Conservation (phyloP, 2,329 filamentous ascomycete species). For the Diaporthe aspalathi region DNA sequence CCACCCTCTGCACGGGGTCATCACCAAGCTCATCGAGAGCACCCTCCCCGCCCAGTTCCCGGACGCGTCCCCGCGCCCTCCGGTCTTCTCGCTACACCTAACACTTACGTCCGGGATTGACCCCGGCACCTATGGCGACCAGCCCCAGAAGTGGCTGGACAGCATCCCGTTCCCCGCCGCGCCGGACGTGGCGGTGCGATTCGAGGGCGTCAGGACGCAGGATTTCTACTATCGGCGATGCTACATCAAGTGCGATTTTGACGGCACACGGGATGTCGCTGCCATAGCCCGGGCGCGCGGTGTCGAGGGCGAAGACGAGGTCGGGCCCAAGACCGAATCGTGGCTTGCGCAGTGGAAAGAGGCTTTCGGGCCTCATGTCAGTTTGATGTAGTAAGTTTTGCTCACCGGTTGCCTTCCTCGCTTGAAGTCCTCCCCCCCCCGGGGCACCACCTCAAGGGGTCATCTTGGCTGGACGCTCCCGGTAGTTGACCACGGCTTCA, state of each 20-base stretch:
- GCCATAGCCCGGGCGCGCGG: slow-evolving; percentile 45
- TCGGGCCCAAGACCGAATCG: slow-evolving; percentile 41
- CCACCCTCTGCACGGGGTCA: slow-evolving; percentile 43
- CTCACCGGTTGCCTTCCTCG: neutral
- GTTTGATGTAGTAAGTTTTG: slow-evolving; percentile 49
- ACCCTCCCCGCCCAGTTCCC: slow-evolving; percentile 45
- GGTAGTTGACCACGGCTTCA: slow-evolving; percentile 33
- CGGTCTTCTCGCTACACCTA: slow-evolving; percentile 46
- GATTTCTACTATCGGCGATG: slow-evolving; percentile 48
- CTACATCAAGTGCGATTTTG: slow-evolving; percentile 44
- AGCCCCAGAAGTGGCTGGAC: slow-evolving; percentile 48
- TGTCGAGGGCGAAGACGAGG: slow-evolving; percentile 42
- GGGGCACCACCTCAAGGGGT: too few relatives aligned
- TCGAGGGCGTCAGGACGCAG: slow-evolving; percentile 43
- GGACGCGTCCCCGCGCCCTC: slow-evolving; percentile 39
- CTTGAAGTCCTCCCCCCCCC: too few relatives aligned
- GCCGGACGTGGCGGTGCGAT: slow-evolving; percentile 39
- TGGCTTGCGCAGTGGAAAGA: slow-evolving; percentile 46
- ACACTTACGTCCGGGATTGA: slow-evolving; percentile 47
- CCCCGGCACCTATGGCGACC: slow-evolving; percentile 41
- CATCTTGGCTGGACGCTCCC: too few relatives aligned
- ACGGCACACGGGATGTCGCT: slow-evolving; percentile 42
- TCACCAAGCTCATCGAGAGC: slow-evolving; percentile 42
- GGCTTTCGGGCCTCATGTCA: slow-evolving; percentile 48
- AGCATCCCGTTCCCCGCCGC: slow-evolving; percentile 41